Evolutionary conservation across 768 basidiomycete species (phyloP).

Genomic region (Xanthoconium purpureum): DNA sequence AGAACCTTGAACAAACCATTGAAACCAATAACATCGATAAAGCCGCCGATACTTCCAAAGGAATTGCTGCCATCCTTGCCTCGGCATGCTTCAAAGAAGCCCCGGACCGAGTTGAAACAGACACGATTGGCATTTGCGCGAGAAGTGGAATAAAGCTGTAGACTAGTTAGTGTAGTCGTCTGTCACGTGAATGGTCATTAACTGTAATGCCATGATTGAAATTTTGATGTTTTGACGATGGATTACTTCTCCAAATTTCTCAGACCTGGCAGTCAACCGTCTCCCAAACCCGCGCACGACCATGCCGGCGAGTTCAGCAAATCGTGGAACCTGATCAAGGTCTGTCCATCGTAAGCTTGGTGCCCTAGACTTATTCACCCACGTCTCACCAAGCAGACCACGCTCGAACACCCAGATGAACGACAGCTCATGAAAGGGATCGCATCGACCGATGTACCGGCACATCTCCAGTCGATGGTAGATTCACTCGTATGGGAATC

Average conservation of each 20-base stretch:
- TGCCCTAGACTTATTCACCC: slow-evolving; percentile 4
- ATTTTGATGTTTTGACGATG: slow-evolving; percentile 43
- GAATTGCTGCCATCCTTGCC: slow-evolving; percentile 14
- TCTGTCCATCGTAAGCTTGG: slow-evolving; percentile 26
- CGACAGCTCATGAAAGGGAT: slow-evolving; percentile 82
- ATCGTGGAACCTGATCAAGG: slow-evolving; percentile 76
- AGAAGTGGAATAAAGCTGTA: background rate
- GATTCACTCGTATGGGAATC: slow-evolving; percentile 86
- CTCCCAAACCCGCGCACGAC: slow-evolving; percentile 55
- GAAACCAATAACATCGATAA: slow-evolving; percentile 31
- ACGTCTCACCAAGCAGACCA: slow-evolving; percentile 49
- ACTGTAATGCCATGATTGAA: background rate
- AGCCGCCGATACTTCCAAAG: slow-evolving; percentile 29
- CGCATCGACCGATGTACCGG: slow-evolving; percentile 75
- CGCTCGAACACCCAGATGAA: slow-evolving; percentile 85
- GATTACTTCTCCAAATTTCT: slow-evolving; percentile 88
- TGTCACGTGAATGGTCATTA: slow-evolving; percentile 14
- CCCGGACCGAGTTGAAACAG: slow-evolving; percentile 15
- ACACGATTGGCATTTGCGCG: slow-evolving; percentile 18
- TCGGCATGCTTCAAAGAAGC: slow-evolving; percentile 6
- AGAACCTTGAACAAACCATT: slow-evolving; percentile 6
- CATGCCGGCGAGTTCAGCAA: slow-evolving; percentile 69
- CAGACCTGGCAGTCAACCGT: slow-evolving; percentile 37
- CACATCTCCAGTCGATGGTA: slow-evolving; percentile 72
- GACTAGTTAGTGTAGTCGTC: background rate